Evolutionary conservation across 1,139 yeast species (phyloP).

Genomic region (Scheffersomyces parashehatae): DNA sequence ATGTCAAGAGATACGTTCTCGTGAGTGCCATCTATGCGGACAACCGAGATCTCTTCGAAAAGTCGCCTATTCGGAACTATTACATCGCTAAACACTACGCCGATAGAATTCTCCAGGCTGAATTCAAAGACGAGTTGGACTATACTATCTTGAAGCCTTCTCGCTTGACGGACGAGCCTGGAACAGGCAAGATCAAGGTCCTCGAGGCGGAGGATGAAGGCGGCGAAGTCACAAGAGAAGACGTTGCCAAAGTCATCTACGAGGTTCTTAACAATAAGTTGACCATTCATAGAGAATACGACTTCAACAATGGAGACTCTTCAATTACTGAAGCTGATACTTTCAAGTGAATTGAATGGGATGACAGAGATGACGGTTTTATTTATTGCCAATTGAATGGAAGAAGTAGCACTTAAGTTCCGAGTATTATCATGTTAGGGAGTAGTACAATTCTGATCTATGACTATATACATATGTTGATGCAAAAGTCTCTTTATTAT

Average conservation of each 20-base stretch:
- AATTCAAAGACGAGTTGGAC: constrained; percentile 36
- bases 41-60: constrained; percentile 38
- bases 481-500: too few relatives aligned
- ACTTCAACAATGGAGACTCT: constrained; percentile 24
- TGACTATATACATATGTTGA: too few relatives aligned
- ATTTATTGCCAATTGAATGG: too few relatives aligned
- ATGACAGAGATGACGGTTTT: too few relatives aligned
- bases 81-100: constrained; percentile 59
- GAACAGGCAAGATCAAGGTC: constrained; percentile 37
- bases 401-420: too few relatives aligned
- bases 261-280: constrained; percentile 18
- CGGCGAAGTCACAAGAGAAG: constrained; percentile 27
- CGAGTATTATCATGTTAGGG: too few relatives aligned
- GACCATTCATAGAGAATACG: constrained; percentile 29
- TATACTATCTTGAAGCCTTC: constrained; percentile 59
- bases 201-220: constrained; percentile 10
- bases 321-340: background rate
- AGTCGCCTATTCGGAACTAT: constrained; percentile 35
- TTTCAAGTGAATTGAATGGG: background rate
- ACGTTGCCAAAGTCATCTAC: constrained; percentile 30
- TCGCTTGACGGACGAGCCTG: constrained; percentile 34
- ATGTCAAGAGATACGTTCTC: constrained; percentile 49
- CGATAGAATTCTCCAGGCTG: constrained; percentile 44
- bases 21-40: constrained; percentile 61
- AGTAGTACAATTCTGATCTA: too few relatives aligned